Base-by-base conservation (phyloP, 441 rosid species). In the Populus hybrid region DNA sequence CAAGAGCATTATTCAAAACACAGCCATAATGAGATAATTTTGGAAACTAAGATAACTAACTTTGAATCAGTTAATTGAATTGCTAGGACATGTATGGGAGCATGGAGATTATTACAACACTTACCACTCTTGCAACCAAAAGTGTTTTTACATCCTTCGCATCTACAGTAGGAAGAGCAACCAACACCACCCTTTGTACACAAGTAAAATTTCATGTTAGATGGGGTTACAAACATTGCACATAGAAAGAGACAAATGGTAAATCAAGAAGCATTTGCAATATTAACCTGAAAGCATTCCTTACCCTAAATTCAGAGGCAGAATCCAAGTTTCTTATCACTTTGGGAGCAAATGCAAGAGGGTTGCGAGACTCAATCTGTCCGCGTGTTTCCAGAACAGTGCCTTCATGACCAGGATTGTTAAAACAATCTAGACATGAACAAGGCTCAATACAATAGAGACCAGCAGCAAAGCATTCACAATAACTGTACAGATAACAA, bases 381-480 rank as follows among this genome's bases (percentile, higher is more conserved):
- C 88, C 91, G 73, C 99, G 93, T 78, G 98, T 94, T 80, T 92
- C 94, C 63, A 96, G 92, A 78, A 96, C 98, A 0, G 88, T 90
- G 73, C 89, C 94, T 88, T 92, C 98, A 75, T 96, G 97, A 76
- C 91, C 91, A 79, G 99, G 98, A 76, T 94, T 92, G 82, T 96
- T 96, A 83, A 89, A 90, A 86, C 99, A 96, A 74, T 93, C 98
- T 83, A 87, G 93, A 81, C 99, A 94, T 38, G 96, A 92, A 75
- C 99, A 96, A 36, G 99, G 97, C 86, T 94, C 99, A 50, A 94
- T 90, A 82, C 99, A 96, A 74, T 96, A 96, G 29, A 96, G 94
- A 74, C 99, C 98, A 83, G 98, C 98, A 82, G 98, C 99, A 87
- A 96, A 96, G 76, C 99, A 96, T 86, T 96, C 99, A 72, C 99